phyloP scores from a whole-genome alignment of 225 moss, liverwort and hornwort genomes.

The Polytrichum commune region DNA sequence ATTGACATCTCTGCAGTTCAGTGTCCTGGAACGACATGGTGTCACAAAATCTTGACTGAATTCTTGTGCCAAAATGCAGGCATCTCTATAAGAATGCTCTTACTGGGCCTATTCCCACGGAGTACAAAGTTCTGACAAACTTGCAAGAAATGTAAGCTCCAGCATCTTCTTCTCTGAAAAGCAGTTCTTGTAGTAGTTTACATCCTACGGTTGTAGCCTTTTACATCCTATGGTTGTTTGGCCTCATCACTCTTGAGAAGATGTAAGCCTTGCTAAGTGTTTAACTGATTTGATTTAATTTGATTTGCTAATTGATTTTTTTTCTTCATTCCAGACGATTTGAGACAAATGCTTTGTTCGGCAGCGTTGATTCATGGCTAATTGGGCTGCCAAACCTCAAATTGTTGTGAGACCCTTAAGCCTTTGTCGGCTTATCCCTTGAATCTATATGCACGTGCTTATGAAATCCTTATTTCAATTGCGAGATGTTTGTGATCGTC shows the following conservation, averaged over 20 bases:
- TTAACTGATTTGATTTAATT: neutral
- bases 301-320: neutral
- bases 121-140: slow-evolving; percentile 23
- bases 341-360: slow-evolving; percentile 29
- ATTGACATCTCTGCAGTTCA: neutral
- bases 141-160: slow-evolving; percentile 33
- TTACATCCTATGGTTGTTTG: too few relatives aligned
- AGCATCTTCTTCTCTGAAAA: neutral
- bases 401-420: slow-evolving; percentile 14
- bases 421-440: neutral
- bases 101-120: slow-evolving; percentile 37
- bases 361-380: slow-evolving; percentile 18
- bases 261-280: too few relatives aligned
- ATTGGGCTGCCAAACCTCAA: slow-evolving; percentile 23
- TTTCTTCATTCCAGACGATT: slow-evolving; percentile 27
- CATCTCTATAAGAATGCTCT: slow-evolving; percentile 33
- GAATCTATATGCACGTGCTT: neutral
- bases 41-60: neutral
- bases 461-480: too few relatives aligned
- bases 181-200: too few relatives aligned
- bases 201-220: too few relatives aligned
- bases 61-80: slow-evolving; percentile 11
- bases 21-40: neutral
- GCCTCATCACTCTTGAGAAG: too few relatives aligned
- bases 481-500: too few relatives aligned